phyloP scores from a whole-genome alignment of 176 grass and related monocot species.

The Zoysia japonica region DNA sequence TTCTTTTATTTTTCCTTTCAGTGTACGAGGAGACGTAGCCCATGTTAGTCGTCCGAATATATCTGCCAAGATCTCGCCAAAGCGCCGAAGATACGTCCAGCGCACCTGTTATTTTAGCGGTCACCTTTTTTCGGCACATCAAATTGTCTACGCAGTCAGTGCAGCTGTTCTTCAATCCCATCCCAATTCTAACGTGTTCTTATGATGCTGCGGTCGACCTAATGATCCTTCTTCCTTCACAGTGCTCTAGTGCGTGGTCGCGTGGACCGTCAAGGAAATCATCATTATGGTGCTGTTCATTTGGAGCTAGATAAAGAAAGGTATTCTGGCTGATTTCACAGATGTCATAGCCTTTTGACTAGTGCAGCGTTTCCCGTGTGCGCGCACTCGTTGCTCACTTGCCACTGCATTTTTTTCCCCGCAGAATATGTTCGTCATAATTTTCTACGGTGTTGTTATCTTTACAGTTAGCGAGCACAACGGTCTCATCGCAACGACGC shows the following conservation, averaged over 20 bases:
- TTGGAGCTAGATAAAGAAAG: not conserved
- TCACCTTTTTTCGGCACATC: not conserved
- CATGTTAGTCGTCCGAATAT: not conserved
- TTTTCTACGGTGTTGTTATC: too few species aligned
- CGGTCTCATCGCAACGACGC: too few species aligned
- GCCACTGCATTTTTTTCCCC: too few species aligned
- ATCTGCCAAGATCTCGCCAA: not conserved
- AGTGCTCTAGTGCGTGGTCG: not conserved
- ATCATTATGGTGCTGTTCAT: not conserved
- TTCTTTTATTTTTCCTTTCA: not conserved
- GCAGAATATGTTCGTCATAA: too few species aligned
- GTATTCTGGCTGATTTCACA: too few species aligned
- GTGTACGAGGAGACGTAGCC: not conserved
- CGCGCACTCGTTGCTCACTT: too few species aligned
- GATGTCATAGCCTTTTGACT: too few species aligned
- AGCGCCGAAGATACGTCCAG: not conserved
- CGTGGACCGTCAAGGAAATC: not conserved
- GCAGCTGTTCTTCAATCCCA: not conserved
- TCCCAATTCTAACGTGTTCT: not conserved
- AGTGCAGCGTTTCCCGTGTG: too few species aligned
- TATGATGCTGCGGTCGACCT: not conserved
- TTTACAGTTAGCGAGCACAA: too few species aligned
- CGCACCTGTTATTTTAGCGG: not conserved
- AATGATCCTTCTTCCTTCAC: not conserved
- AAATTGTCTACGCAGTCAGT: not conserved